Conservation (phyloP, 257 asterid genomes). For the Nicotiana tabacum region DNA sequence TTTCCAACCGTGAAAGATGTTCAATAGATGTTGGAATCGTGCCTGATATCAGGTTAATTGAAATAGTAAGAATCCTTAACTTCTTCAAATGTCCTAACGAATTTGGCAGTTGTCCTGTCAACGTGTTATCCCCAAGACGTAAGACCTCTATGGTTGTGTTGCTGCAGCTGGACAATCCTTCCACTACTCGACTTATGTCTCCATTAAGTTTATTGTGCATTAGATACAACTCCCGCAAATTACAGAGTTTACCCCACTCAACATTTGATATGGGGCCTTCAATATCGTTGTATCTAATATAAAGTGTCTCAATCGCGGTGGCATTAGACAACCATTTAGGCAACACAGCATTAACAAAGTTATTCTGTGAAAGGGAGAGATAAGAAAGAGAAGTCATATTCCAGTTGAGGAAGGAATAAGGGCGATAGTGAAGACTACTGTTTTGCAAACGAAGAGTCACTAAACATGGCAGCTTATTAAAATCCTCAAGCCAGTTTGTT, state of each 20-base stretch:
- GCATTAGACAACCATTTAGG: slow-evolving; percentile 18
- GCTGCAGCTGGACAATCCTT: not conserved
- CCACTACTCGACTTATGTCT: not conserved
- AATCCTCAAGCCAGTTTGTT: slow-evolving; percentile 3
- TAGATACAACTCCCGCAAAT: not conserved
- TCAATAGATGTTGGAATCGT: slow-evolving; percentile 8
- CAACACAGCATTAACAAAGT: slow-evolving; percentile 6
- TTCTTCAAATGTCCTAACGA: not conserved
- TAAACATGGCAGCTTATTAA: not conserved
- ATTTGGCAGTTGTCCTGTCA: slow-evolving; percentile 1
- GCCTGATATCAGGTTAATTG: not conserved
- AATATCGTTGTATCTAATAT: not conserved
- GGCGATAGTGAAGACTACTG: not conserved
- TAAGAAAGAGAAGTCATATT: slow-evolving; percentile 6
- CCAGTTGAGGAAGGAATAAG: not conserved
- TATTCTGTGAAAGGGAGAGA: slow-evolving; percentile 15
- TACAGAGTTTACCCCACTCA: not conserved
- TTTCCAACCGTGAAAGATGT: not conserved
- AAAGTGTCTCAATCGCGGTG: slow-evolving; percentile 6
- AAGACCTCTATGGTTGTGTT: not conserved
- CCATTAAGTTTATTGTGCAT: not conserved
- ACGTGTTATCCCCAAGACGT: not conserved
- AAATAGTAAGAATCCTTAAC: not conserved
- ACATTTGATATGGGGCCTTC: not conserved
- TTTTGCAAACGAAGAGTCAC: slow-evolving; percentile 1